These are phyloP conservation scores for Malania oleifera DNA, from an alignment of 164 flowering plant genomes.

Conservation along the genomic window DNA sequence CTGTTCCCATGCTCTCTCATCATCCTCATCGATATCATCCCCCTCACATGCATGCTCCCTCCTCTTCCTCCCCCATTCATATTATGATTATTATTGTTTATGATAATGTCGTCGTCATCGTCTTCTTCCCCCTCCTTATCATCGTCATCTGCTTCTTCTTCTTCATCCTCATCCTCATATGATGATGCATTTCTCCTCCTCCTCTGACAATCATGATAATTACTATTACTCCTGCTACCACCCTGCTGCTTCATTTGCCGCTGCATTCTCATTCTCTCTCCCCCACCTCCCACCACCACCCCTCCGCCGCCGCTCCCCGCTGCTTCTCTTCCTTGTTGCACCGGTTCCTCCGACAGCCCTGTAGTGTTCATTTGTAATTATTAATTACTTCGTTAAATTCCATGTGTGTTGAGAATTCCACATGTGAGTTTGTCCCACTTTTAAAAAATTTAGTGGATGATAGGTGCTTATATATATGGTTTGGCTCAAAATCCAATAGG, in stretches of 20 bases:
- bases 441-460: too few species aligned
- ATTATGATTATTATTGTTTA: too few species aligned
- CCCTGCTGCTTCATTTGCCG: constrained; percentile 8
- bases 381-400: too few species aligned
- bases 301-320: constrained; percentile 65
- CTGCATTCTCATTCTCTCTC: constrained; percentile 21
- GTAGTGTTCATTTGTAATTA: too few species aligned
- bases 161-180: not conserved
- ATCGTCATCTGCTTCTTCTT: constrained; percentile 19
- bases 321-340: constrained; percentile 67
- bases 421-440: too few species aligned
- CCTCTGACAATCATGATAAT: not conserved
- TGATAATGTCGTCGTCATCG: constrained; percentile 17
- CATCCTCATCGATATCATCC: constrained; percentile 21
- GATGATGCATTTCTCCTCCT: not conserved
- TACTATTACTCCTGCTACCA: not conserved
- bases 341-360: constrained; percentile 92
- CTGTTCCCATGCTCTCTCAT: too few species aligned
- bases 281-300: constrained; percentile 19
- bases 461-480: too few species aligned
- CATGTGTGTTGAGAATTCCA: too few species aligned
- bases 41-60: constrained; percentile 22
- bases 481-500: too few species aligned
- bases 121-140: constrained; percentile 8
- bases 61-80: constrained; percentile 15